Conservation (phyloP, 805 yeast species). For the Lipomyces spencermartinsiae region DNA sequence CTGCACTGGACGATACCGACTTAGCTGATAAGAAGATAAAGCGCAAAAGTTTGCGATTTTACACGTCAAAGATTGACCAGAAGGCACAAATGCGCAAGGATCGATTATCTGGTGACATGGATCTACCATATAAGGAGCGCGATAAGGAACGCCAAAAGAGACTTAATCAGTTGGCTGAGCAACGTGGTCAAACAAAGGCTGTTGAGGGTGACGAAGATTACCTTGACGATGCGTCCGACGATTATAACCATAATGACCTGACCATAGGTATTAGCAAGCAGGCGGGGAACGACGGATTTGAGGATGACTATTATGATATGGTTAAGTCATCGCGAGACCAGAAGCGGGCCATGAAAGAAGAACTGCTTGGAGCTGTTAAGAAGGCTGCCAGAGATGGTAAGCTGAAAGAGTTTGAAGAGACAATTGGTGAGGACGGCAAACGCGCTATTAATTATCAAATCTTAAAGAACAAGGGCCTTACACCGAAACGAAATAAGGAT, state of each 20-base stretch:
- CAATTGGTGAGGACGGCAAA: conserved; percentile 79
- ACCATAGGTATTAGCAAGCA: not conserved
- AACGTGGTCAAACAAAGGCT: conserved; percentile 67
- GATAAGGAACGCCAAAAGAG: conserved; percentile 88
- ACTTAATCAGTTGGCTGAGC: conserved; percentile 83
- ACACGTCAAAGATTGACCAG: conserved; percentile 95
- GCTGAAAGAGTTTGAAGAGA: conserved; percentile 71
- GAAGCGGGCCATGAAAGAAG: conserved; percentile 53
- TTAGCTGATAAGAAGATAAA: conserved; percentile 82
- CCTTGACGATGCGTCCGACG: conserved; percentile 48
- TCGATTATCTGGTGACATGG: conserved; percentile 78
- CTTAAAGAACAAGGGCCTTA: conserved; percentile 93
- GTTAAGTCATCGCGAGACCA: conserved; percentile 58
- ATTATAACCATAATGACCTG: conserved; percentile 38
- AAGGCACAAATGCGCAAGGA: conserved; percentile 64
- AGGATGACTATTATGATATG: conserved; percentile 63
- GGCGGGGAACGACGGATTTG: conserved; percentile 47
- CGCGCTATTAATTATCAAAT: conserved; percentile 95
- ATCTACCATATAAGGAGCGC: conserved; percentile 89
- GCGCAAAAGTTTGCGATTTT: conserved; percentile 85
- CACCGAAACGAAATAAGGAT: conserved; percentile 91
- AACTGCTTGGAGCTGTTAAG: conserved; percentile 24
- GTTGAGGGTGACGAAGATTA: conserved; percentile 49
- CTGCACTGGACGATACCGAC: conserved; percentile 79
- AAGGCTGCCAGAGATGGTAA: conserved; percentile 83